These are phyloP conservation scores for Globisporangium splendens DNA, from an alignment of 352 stramenopile genomes.

Conservation along the genomic window DNA sequence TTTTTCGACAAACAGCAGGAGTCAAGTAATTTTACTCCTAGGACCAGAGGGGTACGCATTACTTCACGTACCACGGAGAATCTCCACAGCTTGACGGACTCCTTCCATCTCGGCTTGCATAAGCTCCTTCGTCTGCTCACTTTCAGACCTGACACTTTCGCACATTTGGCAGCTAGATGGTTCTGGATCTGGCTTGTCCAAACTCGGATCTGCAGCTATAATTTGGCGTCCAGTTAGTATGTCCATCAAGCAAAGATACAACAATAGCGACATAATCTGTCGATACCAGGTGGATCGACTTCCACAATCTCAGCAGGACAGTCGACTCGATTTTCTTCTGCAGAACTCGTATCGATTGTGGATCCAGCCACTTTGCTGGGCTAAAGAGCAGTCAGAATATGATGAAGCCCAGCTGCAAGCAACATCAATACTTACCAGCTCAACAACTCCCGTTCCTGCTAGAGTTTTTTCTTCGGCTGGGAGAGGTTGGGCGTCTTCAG, in stretches of 20 bases:
- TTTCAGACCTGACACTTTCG: neutral
- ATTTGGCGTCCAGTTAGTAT: neutral
- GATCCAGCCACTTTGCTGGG: neutral
- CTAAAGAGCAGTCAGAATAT: neutral
- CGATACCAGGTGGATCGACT: neutral
- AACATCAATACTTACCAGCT: neutral
- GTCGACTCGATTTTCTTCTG: neutral
- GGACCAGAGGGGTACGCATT: neutral
- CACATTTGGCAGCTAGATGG: conserved; percentile 4
- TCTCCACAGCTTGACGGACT: conserved; percentile 7
- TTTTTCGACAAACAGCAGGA: conserved; percentile 8
- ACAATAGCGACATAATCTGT: neutral
- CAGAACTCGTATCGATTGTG: neutral
- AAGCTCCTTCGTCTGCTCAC: neutral
- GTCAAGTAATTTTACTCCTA: neutral
- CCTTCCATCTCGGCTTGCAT: conserved; percentile 13
- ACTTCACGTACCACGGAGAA: conserved; percentile 8
- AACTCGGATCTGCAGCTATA: neutral
- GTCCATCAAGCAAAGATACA: neutral
- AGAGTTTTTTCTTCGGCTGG: neutral
- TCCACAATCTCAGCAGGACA: neutral
- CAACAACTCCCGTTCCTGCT: neutral
- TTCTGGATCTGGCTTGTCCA: neutral
- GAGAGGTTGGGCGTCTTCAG: neutral
- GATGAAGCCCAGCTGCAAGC: too few relatives aligned